Conservation (phyloP, 805 yeast species). For the Cyberlindnera mrakii region DNA sequence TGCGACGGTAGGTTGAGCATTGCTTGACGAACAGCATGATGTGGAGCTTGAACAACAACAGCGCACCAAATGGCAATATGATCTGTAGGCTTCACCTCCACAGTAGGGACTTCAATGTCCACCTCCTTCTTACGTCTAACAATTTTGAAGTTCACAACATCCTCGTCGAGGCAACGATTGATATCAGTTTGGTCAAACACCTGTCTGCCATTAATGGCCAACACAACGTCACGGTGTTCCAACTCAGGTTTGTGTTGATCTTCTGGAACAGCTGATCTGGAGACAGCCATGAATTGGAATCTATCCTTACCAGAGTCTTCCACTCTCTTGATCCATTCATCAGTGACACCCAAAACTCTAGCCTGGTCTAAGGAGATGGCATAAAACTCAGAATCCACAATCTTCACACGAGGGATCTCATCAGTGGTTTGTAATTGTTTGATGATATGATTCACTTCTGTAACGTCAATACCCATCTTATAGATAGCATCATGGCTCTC, state of each 20-base stretch:
- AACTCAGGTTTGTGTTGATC: constrained; percentile 27
- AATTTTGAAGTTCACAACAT: constrained; percentile 48
- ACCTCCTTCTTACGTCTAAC: constrained; percentile 66
- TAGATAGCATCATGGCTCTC: constrained; percentile 54
- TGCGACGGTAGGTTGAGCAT: constrained; percentile 71
- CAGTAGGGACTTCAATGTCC: constrained; percentile 58
- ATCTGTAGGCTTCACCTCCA: constrained; percentile 54
- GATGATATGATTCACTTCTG: constrained; percentile 55
- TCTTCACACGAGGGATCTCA: constrained; percentile 51
- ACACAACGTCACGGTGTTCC: constrained; percentile 67
- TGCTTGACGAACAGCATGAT: constrained; percentile 84
- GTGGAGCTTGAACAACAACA: constrained; percentile 79
- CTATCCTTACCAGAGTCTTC: constrained; percentile 61
- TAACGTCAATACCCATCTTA: constrained; percentile 71
- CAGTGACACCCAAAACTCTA: constrained; percentile 82
- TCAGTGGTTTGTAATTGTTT: constrained; percentile 43
- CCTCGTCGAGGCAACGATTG: constrained; percentile 30
- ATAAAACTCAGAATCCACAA: constrained; percentile 75
- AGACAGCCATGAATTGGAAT: constrained; percentile 65
- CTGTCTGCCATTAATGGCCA: constrained; percentile 60
- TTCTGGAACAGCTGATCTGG: constrained; percentile 53
- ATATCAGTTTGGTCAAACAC: constrained; percentile 62
- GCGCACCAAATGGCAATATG: constrained; percentile 81
- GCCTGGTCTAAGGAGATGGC: constrained; percentile 67
- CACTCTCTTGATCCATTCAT: constrained; percentile 67